A percentile compares a stretch with the other conserved stretches of the same genome.
phyloP scores from a whole-genome alignment of 176 grass and related monocot genomes.

The Zea luxurians region DNA sequence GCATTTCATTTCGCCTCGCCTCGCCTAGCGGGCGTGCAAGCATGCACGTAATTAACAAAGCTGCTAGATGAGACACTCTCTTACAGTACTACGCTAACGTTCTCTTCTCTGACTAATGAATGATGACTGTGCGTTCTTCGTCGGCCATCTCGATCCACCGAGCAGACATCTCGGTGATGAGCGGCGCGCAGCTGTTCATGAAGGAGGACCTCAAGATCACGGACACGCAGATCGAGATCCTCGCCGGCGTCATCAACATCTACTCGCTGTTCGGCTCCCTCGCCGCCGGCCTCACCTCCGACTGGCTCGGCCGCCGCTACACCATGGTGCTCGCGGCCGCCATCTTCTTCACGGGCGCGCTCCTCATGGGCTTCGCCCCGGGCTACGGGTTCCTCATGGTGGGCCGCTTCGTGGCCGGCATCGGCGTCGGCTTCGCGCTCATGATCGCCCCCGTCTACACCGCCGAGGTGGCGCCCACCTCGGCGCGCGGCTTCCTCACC shows the following conservation, averaged over 20 bases:
- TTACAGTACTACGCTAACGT: too few species aligned
- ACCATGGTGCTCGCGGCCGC: slow-evolving; percentile 77
- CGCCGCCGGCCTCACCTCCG: slow-evolving; percentile 67
- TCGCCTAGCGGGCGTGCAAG: too few species aligned
- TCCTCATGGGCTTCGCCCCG: slow-evolving; percentile 73
- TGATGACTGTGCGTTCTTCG: too few species aligned
- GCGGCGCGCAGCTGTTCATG: slow-evolving; percentile 70
- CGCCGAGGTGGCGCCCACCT: slow-evolving; percentile 79
- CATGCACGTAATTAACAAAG: too few species aligned
- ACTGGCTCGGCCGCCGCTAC: slow-evolving; percentile 85
- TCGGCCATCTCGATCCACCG: too few species aligned
- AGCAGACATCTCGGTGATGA: slow-evolving; percentile 89
- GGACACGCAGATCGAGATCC: slow-evolving; percentile 85
- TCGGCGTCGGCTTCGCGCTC: slow-evolving; percentile 76
- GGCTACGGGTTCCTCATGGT: slow-evolving; percentile 74
- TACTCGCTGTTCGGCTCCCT: slow-evolving; percentile 77
- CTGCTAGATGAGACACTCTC: too few species aligned
- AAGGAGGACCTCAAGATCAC: slow-evolving; percentile 71
- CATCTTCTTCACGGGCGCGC: slow-evolving; percentile 80
- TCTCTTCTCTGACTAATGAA: too few species aligned
- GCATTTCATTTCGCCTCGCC: not conserved
- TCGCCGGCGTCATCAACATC: slow-evolving; percentile 77
- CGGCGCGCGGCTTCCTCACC: slow-evolving; percentile 71
- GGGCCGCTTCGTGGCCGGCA: slow-evolving; percentile 77
- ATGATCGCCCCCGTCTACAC: slow-evolving; percentile 92